phyloP scores from a whole-genome alignment of 208 protist species.

The Leishmania gerbilli region DNA sequence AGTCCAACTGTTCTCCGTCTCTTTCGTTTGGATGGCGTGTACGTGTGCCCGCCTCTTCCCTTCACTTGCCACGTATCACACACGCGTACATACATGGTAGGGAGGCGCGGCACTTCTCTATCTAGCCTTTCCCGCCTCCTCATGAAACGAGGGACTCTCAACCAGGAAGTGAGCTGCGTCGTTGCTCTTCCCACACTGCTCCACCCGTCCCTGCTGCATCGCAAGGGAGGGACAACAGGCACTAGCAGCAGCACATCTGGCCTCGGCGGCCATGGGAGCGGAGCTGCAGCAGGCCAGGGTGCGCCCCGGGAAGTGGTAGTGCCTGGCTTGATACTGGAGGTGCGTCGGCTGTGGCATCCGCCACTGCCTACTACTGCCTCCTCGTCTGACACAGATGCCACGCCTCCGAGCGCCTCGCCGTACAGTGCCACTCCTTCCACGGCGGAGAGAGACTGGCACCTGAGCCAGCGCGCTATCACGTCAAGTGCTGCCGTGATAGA shows the following conservation, averaged over 20 bases:
- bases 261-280: neutral
- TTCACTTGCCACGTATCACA: neutral
- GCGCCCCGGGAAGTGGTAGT: conserved; percentile 6
- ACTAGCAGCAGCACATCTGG: neutral
- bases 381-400: neutral
- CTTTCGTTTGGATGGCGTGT: neutral
- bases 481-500: neutral
- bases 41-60: neutral
- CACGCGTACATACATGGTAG: neutral
- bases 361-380: neutral
- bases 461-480: neutral
- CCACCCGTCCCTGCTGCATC: conserved; percentile 25
- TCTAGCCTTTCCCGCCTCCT: neutral
- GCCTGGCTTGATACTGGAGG: conserved; percentile 56
- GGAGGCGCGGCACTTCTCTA: neutral
- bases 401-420: neutral
- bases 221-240: conserved; percentile 7
- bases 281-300: conserved; percentile 2
- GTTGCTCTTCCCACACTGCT: conserved; percentile 12
- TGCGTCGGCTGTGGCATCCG: conserved; percentile 63
- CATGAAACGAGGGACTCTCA: conserved; percentile 9
- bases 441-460: neutral
- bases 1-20: neutral
- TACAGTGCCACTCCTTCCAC: neutral
- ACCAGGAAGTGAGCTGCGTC: conserved; percentile 25